These are phyloP conservation scores for Fistulina hepatica DNA, from an alignment of 1,284 basidiomycete species.

Conservation along the genomic window DNA sequence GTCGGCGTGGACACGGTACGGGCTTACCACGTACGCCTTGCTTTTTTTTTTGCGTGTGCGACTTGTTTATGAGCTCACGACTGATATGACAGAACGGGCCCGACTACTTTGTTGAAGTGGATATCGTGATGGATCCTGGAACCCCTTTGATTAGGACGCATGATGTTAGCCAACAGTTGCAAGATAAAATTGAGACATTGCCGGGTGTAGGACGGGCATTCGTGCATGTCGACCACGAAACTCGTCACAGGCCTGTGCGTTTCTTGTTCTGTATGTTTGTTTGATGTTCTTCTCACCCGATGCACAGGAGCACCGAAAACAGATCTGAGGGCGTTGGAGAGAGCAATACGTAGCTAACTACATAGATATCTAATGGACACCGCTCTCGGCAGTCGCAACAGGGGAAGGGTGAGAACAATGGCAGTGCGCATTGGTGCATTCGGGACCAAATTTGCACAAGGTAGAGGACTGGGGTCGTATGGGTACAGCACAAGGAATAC, in stretches of 20 bases:
- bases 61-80: no score
- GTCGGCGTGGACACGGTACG: conserved; percentile 81
- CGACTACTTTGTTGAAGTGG: conserved; percentile 88
- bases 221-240: conserved; percentile 92
- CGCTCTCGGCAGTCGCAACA: conserved; percentile 82
- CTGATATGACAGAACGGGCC: conserved; percentile 6
- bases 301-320: conserved; percentile 6
- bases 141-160: conserved; percentile 90
- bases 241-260: conserved; percentile 69
- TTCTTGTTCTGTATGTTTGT: neutral
- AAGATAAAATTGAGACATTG: conserved; percentile 88
- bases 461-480: conserved; percentile 74
- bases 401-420: conserved; percentile 87
- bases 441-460: conserved; percentile 82
- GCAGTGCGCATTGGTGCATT: conserved; percentile 82
- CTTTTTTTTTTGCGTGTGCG: no score
- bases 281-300: neutral
- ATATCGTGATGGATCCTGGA: conserved; percentile 85
- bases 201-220: conserved; percentile 89
- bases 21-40: conserved; percentile 78
- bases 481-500: conserved; percentile 45
- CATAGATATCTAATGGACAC: no score
- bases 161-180: conserved; percentile 84
- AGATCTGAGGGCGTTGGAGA: no score
- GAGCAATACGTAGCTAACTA: no score